Evolutionary conservation across 257 asterid species (phyloP).

Genomic region (Vinca minor): DNA sequence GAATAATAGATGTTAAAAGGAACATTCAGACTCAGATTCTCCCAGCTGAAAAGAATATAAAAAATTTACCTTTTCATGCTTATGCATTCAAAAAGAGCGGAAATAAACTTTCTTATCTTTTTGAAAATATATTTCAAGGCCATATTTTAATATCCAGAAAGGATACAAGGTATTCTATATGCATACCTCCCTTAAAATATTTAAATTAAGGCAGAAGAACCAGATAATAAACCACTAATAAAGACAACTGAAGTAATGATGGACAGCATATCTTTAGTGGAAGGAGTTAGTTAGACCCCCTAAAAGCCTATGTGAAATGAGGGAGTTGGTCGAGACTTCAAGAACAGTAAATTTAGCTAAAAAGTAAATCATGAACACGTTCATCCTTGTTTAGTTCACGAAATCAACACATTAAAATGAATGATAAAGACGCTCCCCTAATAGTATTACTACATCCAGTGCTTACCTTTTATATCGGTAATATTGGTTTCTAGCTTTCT

Average conservation of each 20-base stretch:
- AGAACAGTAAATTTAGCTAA: not conserved
- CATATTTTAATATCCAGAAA: not conserved
- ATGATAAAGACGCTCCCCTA: not conserved
- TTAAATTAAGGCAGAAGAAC: no score
- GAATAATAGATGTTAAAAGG: not conserved
- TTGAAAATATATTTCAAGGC: not conserved
- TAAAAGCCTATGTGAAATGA: not conserved
- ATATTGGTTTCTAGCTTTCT: conserved; percentile 55
- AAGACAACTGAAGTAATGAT: no score
- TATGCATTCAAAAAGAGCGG: not conserved
- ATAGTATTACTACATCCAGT: not conserved
- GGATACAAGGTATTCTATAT: not conserved
- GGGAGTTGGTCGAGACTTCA: not conserved
- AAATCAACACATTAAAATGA: not conserved
- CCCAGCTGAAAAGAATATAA: no score
- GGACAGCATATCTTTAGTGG: no score
- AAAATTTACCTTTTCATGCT: not conserved
- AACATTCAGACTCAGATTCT: no score
- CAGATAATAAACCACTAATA: no score
- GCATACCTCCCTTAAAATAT: not conserved
- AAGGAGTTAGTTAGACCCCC: no score
- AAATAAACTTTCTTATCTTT: not conserved
- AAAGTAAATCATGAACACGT: not conserved
- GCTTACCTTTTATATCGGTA: conserved; percentile 61
- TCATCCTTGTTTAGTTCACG: no score